Conservation (phyloP, 192 early-diverging fungal species). For the Entomortierella beljakovae region DNA sequence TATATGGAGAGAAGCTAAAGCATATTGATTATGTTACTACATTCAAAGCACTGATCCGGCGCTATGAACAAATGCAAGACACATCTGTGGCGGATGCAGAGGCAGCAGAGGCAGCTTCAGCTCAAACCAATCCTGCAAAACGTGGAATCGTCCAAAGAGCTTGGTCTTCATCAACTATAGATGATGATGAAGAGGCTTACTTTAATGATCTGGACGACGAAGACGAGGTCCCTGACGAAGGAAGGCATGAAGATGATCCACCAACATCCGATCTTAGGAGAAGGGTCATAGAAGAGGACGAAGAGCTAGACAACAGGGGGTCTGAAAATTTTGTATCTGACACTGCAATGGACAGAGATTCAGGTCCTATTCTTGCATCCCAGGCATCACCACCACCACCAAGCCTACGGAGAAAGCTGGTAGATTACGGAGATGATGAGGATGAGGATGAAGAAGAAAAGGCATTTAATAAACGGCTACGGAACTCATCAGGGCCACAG, state of each 20-base stretch:
- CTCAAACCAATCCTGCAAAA: constrained; percentile 48
- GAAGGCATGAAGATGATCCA: constrained; percentile 43
- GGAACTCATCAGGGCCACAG: neutral
- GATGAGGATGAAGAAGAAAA: constrained; percentile 34
- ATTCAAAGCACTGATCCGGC: constrained; percentile 64
- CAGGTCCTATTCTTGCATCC: constrained; percentile 31
- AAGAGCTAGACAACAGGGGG: constrained; percentile 13
- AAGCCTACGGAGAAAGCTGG: constrained; percentile 29
- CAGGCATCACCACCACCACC: constrained; percentile 24
- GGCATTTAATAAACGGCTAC: constrained; percentile 19
- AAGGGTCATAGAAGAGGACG: constrained; percentile 21
- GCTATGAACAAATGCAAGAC: constrained; percentile 76
- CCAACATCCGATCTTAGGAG: constrained; percentile 38
- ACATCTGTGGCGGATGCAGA: constrained; percentile 52
- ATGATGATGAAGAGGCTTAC: constrained; percentile 87
- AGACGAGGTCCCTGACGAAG: constrained; percentile 51
- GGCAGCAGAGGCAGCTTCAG: constrained; percentile 25
- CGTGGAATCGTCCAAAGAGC: constrained; percentile 21
- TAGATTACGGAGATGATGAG: constrained; percentile 47
- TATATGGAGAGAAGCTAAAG: constrained; percentile 69
- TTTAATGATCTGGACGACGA: constrained; percentile 80
- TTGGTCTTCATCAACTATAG: constrained; percentile 66
- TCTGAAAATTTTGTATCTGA: neutral
- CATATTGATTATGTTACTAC: constrained; percentile 72
- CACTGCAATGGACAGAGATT: constrained; percentile 9